These are phyloP conservation scores for Candida tallmaniae DNA, from an alignment of 805 yeast species.

Conservation along the genomic window DNA sequence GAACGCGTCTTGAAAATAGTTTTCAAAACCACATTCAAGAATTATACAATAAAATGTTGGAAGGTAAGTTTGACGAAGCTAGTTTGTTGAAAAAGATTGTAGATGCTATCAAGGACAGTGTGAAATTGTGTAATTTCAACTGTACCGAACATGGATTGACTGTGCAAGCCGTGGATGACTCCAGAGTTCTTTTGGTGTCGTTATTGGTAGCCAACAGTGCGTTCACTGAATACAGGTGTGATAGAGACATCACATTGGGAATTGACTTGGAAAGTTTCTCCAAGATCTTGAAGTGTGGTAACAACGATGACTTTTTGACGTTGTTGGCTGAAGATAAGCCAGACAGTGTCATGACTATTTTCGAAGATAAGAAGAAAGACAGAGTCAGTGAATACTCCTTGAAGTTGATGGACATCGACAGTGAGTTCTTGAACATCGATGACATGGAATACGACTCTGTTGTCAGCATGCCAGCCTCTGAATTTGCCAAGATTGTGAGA, in stretches of 20 bases:
- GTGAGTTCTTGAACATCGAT: conserved; percentile 89
- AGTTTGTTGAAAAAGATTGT: conserved; percentile 85
- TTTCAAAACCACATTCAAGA: too few species aligned
- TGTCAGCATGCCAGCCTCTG: conserved; percentile 80
- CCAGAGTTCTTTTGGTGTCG: conserved; percentile 89
- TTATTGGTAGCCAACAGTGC: conserved; percentile 84
- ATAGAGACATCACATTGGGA: conserved; percentile 87
- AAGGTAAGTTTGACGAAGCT: conserved; percentile 95
- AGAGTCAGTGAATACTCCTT: conserved; percentile 88
- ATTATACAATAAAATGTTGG: conserved; percentile 67
- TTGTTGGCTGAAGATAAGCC: conserved; percentile 87
- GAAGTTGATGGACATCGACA: conserved; percentile 94
- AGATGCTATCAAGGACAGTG: conserved; percentile 92
- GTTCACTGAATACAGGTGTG: conserved; percentile 91
- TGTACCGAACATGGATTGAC: conserved; percentile 94
- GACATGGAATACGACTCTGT: conserved; percentile 89
- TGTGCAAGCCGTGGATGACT: conserved; percentile 96
- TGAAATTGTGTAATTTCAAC: conserved; percentile 92
- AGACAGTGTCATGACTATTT: conserved; percentile 71
- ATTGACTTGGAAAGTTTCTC: conserved; percentile 82
- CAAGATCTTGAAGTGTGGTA: conserved; percentile 88
- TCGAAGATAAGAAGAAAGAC: conserved; percentile 89
- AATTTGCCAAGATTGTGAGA: conserved; percentile 84
- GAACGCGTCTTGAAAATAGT: too few species aligned
- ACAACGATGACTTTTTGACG: conserved; percentile 82